Base-by-base conservation (phyloP, 768 basidiomycete species). In the Podaxis mareebaensis region DNA sequence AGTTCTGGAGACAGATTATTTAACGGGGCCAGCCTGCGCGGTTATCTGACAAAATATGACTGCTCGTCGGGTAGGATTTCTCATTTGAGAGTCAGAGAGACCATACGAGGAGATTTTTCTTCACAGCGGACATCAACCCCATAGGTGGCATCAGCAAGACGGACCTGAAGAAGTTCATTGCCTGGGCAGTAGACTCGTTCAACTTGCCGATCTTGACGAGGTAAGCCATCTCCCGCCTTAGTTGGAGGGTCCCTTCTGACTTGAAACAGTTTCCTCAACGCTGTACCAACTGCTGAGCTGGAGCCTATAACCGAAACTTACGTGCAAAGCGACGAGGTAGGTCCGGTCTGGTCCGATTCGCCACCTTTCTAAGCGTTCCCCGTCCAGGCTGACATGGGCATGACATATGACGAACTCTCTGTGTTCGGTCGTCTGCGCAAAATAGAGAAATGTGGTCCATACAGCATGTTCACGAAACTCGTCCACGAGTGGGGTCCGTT, bases 71-170 rank as follows among this genome's bases (percentile, higher is more conserved):
- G 92, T 90, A 66, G 46, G 78, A 67, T 15, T 7, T 15, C 10
- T 17, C 33, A n/a, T 30, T 15, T 3, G 1, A 28, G 42, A 54
- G 20, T 49, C 39, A 17, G 42, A 53, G 52, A 13, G 55, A 57
- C 64, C 30, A 64, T 20, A 46, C 30, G 15, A 10, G 26, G 8
- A 51, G 24, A 51, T 28, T 10, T 10, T 26, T 44, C 28, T 54
- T 49, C 26, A 65, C 73, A 89, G 97, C 97, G 64, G 97, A 99
- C 73, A 88, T 99, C 71, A 99, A 99, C 74, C 97, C 97, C 2
- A 99, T 99, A 64, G 97, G 97, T 2, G 93, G 92, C 0, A 98
- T 99, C 72, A 96, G 94, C 74, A 99, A 99, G 77, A 95, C 95
- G 0, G 97, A 99, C 74, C 77, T 99, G 63, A 99, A 97, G 80